phyloP scores from a whole-genome alignment of 2,329 filamentous ascomycete species.

The Cercospora sesami region DNA sequence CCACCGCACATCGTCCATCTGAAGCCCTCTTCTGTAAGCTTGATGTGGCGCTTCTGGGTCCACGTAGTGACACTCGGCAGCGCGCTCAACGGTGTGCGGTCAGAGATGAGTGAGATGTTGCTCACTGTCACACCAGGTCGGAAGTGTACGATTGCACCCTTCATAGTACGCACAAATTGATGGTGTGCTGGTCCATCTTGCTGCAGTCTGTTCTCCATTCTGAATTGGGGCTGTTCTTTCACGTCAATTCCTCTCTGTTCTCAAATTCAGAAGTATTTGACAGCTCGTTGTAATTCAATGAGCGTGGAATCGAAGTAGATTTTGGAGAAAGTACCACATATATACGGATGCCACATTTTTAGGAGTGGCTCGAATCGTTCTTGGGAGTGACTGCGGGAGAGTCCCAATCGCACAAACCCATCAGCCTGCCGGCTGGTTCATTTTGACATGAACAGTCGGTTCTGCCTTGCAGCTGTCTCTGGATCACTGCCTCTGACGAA shows the following conservation, averaged over 20 bases:
- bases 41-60: background rate
- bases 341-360: background rate
- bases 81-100: background rate
- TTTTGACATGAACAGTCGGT: background rate
- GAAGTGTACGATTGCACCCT: constrained; percentile 2
- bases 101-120: background rate
- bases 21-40: background rate
- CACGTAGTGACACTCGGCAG: background rate
- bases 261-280: background rate
- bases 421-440: background rate
- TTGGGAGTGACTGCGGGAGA: background rate
- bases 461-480: background rate
- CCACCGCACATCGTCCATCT: background rate
- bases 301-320: background rate
- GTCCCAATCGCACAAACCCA: background rate
- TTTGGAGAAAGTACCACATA: background rate
- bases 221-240: background rate
- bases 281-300: background rate
- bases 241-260: background rate
- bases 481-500: background rate
- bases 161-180: background rate
- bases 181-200: background rate
- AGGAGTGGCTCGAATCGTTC: background rate
- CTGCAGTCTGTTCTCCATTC: background rate
- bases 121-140: background rate